Evolutionary conservation across 2,329 filamentous ascomycete genomes (phyloP).

Genomic region (Phyllosticta ampelicida): DNA sequence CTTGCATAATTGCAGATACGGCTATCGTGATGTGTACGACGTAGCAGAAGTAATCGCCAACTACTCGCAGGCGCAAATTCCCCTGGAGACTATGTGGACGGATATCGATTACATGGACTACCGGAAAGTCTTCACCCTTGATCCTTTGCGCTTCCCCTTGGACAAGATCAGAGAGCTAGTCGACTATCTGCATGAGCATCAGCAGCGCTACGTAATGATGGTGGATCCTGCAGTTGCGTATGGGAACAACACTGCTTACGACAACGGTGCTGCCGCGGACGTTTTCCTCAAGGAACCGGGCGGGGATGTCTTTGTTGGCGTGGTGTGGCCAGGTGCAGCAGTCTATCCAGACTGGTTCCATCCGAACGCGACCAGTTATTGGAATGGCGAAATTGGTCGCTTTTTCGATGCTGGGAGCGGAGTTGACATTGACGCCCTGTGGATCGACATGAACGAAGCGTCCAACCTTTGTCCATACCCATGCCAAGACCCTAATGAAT

Average conservation of each 20-base stretch:
- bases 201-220: slow-evolving; percentile 68
- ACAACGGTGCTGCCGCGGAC: slow-evolving; percentile 48
- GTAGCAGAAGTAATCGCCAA: slow-evolving; percentile 58
- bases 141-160: slow-evolving; percentile 53
- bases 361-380: slow-evolving; percentile 52
- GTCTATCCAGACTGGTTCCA: slow-evolving; percentile 72
- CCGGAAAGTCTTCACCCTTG: slow-evolving; percentile 52
- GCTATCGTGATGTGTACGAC: slow-evolving; percentile 48
- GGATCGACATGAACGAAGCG: slow-evolving; percentile 38
- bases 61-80: slow-evolving; percentile 54
- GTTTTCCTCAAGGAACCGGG: slow-evolving; percentile 45
- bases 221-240: slow-evolving; percentile 55
- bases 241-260: slow-evolving; percentile 44
- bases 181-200: slow-evolving; percentile 51
- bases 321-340: slow-evolving; percentile 67
- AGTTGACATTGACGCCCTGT: slow-evolving; percentile 66
- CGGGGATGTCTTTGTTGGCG: slow-evolving; percentile 47
- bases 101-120: slow-evolving; percentile 60
- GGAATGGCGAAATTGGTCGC: slow-evolving; percentile 54
- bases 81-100: slow-evolving; percentile 63
- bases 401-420: slow-evolving; percentile 57
- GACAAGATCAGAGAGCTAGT: slow-evolving; percentile 54
- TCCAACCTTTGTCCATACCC: slow-evolving; percentile 25
- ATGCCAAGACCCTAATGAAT: slow-evolving; percentile 37
- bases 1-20: slow-evolving; percentile 43